Percentiles rank a stretch among this genome's conserved stretches.
Evolutionary conservation across 2,329 filamentous ascomycete species (phyloP).

Genomic region (Aspergillus sp.): DNA sequence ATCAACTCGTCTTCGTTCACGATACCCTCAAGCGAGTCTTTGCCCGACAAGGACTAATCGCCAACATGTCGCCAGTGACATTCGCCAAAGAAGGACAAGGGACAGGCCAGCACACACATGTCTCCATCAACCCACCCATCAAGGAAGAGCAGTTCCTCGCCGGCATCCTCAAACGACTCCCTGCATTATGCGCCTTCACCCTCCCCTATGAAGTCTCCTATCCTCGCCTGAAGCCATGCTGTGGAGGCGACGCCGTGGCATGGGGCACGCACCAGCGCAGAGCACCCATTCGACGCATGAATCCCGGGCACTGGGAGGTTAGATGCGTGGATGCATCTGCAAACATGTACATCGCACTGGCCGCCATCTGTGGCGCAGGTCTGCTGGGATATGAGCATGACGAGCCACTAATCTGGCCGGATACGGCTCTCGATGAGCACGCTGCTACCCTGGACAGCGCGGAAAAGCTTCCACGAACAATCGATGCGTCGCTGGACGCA

Average conservation of each 20-base stretch:
- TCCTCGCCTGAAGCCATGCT: slow-evolving; percentile 2
- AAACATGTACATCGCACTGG: slow-evolving; percentile 19
- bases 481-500: background rate
- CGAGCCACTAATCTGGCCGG: slow-evolving; percentile 6
- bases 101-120: slow-evolving; percentile 12
- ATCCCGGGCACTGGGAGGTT: slow-evolving; percentile 16
- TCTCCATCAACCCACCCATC: slow-evolving; percentile 8
- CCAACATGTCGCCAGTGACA: slow-evolving; percentile 14
- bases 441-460: background rate
- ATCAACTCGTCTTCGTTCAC: slow-evolving; percentile 12
- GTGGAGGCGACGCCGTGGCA: slow-evolving; percentile 4
- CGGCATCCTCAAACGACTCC: slow-evolving; percentile 6
- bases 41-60: slow-evolving; percentile 8
- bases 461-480: background rate
- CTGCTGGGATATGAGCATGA: slow-evolving; percentile 8
- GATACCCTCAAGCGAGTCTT: slow-evolving; percentile 10
- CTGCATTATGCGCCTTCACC: slow-evolving; percentile 6
- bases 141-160: slow-evolving; percentile 8
- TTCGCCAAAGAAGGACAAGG: background rate
- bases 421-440: background rate
- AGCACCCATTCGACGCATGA: slow-evolving; percentile 13
- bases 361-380: slow-evolving; percentile 10
- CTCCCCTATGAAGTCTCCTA: slow-evolving; percentile 11
- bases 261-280: slow-evolving; percentile 15
- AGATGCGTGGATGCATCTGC: slow-evolving; percentile 15